A percentile compares a stretch with the other conserved stretches of the same genome.
phyloP scores from a whole-genome alignment of 208 protist genomes.

The Leishmania gerbilli region DNA sequence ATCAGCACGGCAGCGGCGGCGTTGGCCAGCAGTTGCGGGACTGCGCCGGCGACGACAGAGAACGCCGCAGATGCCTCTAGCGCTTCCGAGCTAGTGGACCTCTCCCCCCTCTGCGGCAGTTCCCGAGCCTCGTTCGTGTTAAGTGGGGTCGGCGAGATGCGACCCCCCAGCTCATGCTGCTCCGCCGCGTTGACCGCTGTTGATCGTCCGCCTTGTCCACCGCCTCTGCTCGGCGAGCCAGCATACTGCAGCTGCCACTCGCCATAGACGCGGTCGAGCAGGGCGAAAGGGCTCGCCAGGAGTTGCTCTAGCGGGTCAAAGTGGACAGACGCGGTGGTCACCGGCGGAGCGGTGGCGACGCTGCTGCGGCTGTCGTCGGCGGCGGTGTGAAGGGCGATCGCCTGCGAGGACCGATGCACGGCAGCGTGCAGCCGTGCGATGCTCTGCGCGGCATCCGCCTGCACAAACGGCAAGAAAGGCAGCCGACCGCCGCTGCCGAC shows the following conservation, averaged over 20 bases:
- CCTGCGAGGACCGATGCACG: slow-evolving; percentile 20
- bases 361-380: neutral
- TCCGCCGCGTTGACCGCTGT: neutral
- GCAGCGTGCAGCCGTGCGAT: slow-evolving; percentile 15
- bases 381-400: slow-evolving; percentile 8
- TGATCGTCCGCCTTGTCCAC: neutral
- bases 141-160: neutral
- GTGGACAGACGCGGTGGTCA: no score
- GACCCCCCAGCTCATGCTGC: neutral
- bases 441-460: slow-evolving; percentile 17
- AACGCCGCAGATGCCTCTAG: neutral
- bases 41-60: slow-evolving; percentile 5
- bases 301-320: slow-evolving; percentile 27
- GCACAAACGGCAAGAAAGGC: slow-evolving; percentile 28
- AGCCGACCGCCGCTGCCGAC: neutral
- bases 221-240: neutral
- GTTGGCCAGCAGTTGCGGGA: slow-evolving; percentile 17
- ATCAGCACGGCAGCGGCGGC: slow-evolving; percentile 24
- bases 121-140: neutral
- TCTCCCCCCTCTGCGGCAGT: neutral
- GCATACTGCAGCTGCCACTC: slow-evolving; percentile 9
- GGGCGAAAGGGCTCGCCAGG: slow-evolving; percentile 32
- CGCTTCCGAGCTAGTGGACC: neutral
- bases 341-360: neutral
- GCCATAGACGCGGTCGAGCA: slow-evolving; percentile 33